A percentile compares a stretch with the other conserved stretches of the same genome.
phyloP scores from a whole-genome alignment of 2,329 filamentous ascomycete species.

The Leptographium wingfieldii region DNA sequence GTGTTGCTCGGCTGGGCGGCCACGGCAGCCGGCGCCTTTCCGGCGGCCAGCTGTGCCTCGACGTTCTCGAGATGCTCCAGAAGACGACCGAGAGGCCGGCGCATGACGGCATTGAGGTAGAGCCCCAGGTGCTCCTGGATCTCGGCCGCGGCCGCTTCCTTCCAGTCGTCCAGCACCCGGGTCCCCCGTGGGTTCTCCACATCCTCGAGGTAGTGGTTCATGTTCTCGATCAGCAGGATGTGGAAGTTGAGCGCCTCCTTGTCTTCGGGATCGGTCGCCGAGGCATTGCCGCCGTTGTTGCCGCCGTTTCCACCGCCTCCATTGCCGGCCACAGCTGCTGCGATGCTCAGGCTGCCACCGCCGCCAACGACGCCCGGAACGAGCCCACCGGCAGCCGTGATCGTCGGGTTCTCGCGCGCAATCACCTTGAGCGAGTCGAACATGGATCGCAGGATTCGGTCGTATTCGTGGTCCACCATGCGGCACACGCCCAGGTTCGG shows the following conservation, averaged over 20 bases:
- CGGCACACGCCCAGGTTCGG: conserved; percentile 51
- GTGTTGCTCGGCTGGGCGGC: conserved; percentile 73
- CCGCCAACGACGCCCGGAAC: conserved; percentile 12
- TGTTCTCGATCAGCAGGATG: conserved; percentile 94
- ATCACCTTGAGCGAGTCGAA: conserved; percentile 96
- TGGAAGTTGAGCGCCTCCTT: conserved; percentile 97
- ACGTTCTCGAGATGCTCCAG: conserved; percentile 86
- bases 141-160: conserved; percentile 62
- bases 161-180: conserved; percentile 72
- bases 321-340: background rate
- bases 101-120: conserved; percentile 80
- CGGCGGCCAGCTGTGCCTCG: conserved; percentile 54
- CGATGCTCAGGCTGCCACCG: conserved; percentile 18
- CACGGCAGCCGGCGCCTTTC: conserved; percentile 50
- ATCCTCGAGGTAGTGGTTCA: conserved; percentile 95
- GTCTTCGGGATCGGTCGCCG: conserved; percentile 56
- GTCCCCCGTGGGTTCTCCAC: conserved; percentile 61
- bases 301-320: conserved; percentile 30
- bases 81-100: conserved; percentile 77
- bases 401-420: conserved; percentile 51
- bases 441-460: conserved; percentile 84
- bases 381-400: background rate
- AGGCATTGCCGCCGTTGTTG: conserved; percentile 11
- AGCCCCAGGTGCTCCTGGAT: conserved; percentile 76
- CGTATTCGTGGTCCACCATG: conserved; percentile 77